Conservation (phyloP, 176 grass and related monocot species). For the Eleusine coracana region DNA sequence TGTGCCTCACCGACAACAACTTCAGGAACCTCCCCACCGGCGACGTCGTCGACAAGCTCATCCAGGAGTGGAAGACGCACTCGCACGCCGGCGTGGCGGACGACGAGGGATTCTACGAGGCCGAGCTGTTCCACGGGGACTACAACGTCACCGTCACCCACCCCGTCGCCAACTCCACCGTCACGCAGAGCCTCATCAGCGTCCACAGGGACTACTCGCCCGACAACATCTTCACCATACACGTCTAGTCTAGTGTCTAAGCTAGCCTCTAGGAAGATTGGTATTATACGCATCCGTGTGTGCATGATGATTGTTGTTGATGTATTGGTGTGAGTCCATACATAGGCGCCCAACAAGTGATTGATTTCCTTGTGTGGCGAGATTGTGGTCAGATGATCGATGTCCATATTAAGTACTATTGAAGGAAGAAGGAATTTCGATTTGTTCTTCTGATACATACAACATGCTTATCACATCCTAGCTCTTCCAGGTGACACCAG, state of each 20-base stretch:
- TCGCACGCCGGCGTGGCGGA: conserved; percentile 43
- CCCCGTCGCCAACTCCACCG: conserved; percentile 52
- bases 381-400: conserved; percentile 32
- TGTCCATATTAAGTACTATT: conserved; percentile 39
- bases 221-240: conserved; percentile 49
- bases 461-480: not conserved
- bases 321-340: conserved; percentile 9
- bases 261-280: not conserved
- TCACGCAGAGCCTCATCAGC: conserved; percentile 61
- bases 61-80: conserved; percentile 56
- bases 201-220: conserved; percentile 36
- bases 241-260: conserved; percentile 34
- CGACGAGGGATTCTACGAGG: conserved; percentile 54
- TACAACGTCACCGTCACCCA: conserved; percentile 69
- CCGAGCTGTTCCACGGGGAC: conserved; percentile 71
- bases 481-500: conserved; percentile 27
- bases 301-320: conserved; percentile 36
- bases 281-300: not conserved
- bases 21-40: conserved; percentile 78
- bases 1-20: conserved; percentile 82
- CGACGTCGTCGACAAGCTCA: conserved; percentile 74
- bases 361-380: conserved; percentile 54
- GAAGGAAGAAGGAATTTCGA: conserved; percentile 33
- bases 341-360: conserved; percentile 49
- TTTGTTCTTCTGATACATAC: conserved; percentile 41